These are phyloP conservation scores for Polyplosphaeria fusca DNA, from an alignment of 495 filamentous ascomycete genomes.

Conservation along the genomic window DNA sequence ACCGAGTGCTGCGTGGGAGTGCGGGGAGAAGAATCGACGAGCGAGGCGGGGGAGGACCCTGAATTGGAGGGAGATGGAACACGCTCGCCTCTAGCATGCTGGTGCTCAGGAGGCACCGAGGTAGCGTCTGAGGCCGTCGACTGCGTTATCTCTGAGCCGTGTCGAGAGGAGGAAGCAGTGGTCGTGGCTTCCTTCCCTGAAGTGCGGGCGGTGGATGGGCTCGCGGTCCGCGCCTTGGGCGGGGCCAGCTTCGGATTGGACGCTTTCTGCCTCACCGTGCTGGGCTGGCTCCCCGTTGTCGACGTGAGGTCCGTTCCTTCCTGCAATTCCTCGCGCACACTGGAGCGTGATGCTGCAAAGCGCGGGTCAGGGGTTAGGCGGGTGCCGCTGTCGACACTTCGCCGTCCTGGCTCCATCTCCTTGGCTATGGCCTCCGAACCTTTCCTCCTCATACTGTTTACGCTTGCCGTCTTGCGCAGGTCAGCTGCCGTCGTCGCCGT, in stretches of 20 bases:
- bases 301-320: constrained; percentile 33
- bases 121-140: constrained; percentile 65
- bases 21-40: constrained; percentile 53
- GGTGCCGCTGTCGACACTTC: constrained; percentile 39
- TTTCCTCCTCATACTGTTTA: constrained; percentile 37
- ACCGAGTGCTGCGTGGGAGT: constrained; percentile 53
- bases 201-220: constrained; percentile 15
- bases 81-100: too few relatives aligned
- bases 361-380: constrained; percentile 37
- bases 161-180: constrained; percentile 5
- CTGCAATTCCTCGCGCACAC: constrained; percentile 30
- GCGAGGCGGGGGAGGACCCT: constrained; percentile 38
- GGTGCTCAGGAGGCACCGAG: constrained; percentile 54
- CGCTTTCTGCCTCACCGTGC: constrained; percentile 25
- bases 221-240: constrained; percentile 4
- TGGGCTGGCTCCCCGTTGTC: constrained; percentile 17
- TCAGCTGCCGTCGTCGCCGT: constrained; percentile 56
- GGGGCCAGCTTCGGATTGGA: background rate
- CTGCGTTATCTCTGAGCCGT: constrained; percentile 39
- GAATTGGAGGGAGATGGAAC: constrained; percentile 43
- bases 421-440: constrained; percentile 41
- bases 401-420: constrained; percentile 43
- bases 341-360: constrained; percentile 35
- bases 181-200: constrained; percentile 20
- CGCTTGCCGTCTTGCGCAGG: constrained; percentile 50